Evolutionary conservation across 2,329 filamentous ascomycete genomes (phyloP).

Genomic region (Cercospora zeina): DNA sequence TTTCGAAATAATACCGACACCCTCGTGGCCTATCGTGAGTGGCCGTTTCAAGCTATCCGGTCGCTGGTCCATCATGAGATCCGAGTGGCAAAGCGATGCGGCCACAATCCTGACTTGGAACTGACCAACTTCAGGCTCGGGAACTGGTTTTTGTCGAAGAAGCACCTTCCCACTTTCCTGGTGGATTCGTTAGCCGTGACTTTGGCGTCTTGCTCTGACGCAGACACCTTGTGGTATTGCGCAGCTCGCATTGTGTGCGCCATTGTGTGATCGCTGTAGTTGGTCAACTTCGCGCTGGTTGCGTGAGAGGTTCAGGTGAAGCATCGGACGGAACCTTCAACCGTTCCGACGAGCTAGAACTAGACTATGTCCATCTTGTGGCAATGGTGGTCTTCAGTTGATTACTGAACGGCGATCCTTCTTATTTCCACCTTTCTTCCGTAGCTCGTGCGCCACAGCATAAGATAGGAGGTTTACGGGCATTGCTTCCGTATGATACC

Average conservation of each 20-base stretch:
- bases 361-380: not conserved
- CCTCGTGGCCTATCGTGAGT: not conserved
- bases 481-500: too few species aligned
- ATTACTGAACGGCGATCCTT: not conserved
- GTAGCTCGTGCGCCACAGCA: not conserved
- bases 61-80: not conserved
- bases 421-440: not conserved
- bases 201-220: not conserved
- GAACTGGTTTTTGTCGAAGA: not conserved
- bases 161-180: not conserved
- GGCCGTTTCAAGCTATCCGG: not conserved
- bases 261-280: not conserved
- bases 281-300: not conserved
- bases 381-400: not conserved
- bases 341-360: not conserved
- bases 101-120: not conserved
- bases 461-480: not conserved
- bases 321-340: not conserved
- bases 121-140: not conserved
- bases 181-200: not conserved
- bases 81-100: not conserved
- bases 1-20: not conserved
- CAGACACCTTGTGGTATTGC: not conserved
- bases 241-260: not conserved
- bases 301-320: not conserved